These are phyloP conservation scores for Penicillium olsonii DNA, from an alignment of 2,329 filamentous ascomycete genomes.

Conservation along the genomic window DNA sequence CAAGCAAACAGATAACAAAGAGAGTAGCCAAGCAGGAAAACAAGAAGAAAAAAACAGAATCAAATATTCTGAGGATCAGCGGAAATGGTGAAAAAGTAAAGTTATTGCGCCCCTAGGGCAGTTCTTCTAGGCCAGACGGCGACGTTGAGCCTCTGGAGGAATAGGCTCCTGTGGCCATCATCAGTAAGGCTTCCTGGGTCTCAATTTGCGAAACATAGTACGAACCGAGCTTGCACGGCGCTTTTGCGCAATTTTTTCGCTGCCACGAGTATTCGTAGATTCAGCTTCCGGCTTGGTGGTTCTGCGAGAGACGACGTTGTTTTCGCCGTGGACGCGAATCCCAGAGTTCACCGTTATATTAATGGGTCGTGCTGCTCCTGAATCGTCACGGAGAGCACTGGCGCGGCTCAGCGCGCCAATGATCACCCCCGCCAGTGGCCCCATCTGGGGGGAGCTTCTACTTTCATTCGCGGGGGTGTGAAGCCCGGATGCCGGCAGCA, in stretches of 20 bases:
- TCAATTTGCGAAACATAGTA: neutral
- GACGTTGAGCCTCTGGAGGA: neutral
- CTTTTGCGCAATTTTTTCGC: neutral
- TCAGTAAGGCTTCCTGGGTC: neutral
- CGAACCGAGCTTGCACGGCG: slow-evolving; percentile 8
- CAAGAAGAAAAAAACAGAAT: too few relatives aligned
- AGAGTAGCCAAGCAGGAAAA: too few relatives aligned
- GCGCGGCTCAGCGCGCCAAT: slow-evolving; percentile 3
- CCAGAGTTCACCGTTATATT: slow-evolving; percentile 27
- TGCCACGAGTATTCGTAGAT: neutral
- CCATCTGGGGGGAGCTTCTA: neutral
- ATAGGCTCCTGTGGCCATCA: slow-evolving; percentile 1
- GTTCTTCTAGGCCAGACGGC: neutral
- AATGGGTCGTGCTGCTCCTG: neutral
- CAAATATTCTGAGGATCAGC: too few relatives aligned
- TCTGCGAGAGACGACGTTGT: neutral
- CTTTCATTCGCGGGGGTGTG: neutral
- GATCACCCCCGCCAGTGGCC: neutral
- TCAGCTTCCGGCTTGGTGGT: neutral
- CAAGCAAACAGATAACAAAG: too few relatives aligned
- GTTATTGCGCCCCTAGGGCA: neutral
- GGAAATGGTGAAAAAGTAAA: too few relatives aligned
- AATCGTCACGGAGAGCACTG: neutral
- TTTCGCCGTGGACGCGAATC: slow-evolving; percentile 22
- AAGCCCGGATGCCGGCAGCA: slow-evolving; percentile 14